Percentiles rank a stretch among this genome's conserved stretches.
Conservation (phyloP, 2,329 filamentous ascomycete genomes). For the Cladosporium sp. region DNA sequence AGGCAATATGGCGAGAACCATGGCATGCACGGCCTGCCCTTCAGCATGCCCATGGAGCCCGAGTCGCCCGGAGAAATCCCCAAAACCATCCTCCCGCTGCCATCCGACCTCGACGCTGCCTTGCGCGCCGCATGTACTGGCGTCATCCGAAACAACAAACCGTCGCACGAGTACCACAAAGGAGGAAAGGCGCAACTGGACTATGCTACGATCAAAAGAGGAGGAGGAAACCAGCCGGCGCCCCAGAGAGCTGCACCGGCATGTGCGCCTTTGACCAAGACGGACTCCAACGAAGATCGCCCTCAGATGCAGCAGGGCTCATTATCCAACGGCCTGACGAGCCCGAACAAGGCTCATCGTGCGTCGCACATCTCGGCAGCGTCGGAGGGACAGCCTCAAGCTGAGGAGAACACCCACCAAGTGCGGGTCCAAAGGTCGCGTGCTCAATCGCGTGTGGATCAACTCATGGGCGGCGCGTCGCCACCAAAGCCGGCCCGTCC, state of each 20-base stretch:
- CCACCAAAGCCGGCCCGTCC: conserved; percentile 9
- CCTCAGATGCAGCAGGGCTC: not conserved
- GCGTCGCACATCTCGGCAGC: not conserved
- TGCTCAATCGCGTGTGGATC: conserved; percentile 23
- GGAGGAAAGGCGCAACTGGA: conserved; percentile 26
- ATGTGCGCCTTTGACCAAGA: not conserved
- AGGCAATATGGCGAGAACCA: conserved; percentile 26
- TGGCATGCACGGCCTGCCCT: conserved; percentile 7
- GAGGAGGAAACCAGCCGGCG: conserved; percentile 8
- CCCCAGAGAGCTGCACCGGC: not conserved
- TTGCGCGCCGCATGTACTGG: conserved; percentile 41
- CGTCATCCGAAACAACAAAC: conserved; percentile 35
- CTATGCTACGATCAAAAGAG: conserved; percentile 28
- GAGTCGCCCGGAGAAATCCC: conserved; percentile 36
- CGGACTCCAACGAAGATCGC: conserved; percentile 1
- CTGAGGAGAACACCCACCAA: conserved; percentile 12
- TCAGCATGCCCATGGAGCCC: conserved; percentile 16
- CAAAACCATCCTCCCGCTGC: conserved; percentile 38
- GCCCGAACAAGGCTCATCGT: not conserved
- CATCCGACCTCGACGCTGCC: conserved; percentile 37
- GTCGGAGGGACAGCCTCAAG: conserved; percentile 14
- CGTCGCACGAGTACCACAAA: conserved; percentile 27
- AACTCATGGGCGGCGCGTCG: conserved; percentile 21
- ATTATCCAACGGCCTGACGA: no score
- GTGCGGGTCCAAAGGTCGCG: conserved; percentile 9